Evolutionary conservation across 2,329 filamentous ascomycete species (phyloP).

Genomic region (Ophiostoma ulmi): DNA sequence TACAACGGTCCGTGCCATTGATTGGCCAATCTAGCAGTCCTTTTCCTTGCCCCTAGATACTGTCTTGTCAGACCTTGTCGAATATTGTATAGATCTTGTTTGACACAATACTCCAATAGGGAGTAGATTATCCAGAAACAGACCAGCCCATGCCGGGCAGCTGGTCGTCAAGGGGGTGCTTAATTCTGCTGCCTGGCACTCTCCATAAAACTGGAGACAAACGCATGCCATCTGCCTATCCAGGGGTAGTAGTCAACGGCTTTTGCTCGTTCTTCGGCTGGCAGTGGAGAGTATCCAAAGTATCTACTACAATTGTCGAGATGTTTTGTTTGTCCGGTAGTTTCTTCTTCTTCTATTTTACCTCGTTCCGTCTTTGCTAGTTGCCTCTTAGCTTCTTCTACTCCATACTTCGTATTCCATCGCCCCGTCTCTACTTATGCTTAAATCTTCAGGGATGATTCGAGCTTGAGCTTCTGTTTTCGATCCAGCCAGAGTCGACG

Average conservation of each 20-base stretch:
- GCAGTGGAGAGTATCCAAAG: too few species aligned
- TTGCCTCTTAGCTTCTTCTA: background rate
- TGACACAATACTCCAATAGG: background rate
- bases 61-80: background rate
- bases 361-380: background rate
- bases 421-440: background rate
- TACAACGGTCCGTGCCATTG: background rate
- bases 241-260: background rate
- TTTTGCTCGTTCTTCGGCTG: background rate
- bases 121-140: background rate
- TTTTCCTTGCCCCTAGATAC: background rate
- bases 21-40: background rate
- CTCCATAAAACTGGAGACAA: background rate
- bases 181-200: background rate
- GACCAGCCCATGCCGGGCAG: background rate
- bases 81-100: background rate
- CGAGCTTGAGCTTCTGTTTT: background rate
- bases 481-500: background rate
- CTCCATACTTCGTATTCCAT: background rate
- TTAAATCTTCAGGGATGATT: background rate
- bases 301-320: background rate
- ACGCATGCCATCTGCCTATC: background rate
- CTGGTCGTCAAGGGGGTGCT: background rate
- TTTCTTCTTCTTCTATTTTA: background rate
- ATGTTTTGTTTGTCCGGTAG: background rate